phyloP scores from a whole-genome alignment of 139 green algal genomes.

The Chlorella sp. region DNA sequence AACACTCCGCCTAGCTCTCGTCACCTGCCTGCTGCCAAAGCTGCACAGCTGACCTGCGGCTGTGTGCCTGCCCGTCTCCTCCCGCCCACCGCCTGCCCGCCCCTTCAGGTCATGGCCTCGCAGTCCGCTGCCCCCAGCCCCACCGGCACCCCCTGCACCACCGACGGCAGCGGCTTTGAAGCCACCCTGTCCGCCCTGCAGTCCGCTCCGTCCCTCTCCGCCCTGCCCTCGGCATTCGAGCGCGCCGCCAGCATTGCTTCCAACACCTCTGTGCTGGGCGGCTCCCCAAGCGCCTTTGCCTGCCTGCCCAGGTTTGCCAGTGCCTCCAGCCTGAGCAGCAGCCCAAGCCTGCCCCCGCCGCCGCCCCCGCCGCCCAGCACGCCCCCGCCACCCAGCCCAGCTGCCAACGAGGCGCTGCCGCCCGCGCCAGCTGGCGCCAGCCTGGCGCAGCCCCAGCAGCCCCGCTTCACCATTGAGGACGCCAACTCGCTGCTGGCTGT shows the following conservation, averaged over 20 bases:
- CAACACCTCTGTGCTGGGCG: too few relatives aligned
- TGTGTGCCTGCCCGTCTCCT: neutral
- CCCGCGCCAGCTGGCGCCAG: neutral
- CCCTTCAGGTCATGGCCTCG: constrained; percentile 15
- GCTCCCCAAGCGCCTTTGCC: neutral
- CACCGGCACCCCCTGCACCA: neutral
- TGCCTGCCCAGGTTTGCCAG: neutral
- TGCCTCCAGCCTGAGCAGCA: neutral
- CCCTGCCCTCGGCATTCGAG: neutral
- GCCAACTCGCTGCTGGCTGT: constrained; percentile 9
- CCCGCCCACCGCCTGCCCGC: neutral
- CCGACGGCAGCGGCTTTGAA: neutral
- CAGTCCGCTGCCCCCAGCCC: neutral
- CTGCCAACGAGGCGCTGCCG: too few relatives aligned
- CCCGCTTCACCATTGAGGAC: neutral
- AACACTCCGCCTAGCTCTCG: too few relatives aligned
- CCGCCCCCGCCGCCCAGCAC: neutral
- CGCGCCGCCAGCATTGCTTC: neutral
- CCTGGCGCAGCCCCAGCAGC: neutral
- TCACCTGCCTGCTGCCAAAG: neutral
- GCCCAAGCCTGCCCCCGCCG: neutral
- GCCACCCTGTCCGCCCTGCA: neutral
- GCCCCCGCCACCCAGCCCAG: neutral
- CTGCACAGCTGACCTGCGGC: neutral
- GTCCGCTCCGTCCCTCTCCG: neutral